Evolutionary conservation across 2,329 filamentous ascomycete genomes (phyloP).

Genomic region (Cladophialophora exuberans): DNA sequence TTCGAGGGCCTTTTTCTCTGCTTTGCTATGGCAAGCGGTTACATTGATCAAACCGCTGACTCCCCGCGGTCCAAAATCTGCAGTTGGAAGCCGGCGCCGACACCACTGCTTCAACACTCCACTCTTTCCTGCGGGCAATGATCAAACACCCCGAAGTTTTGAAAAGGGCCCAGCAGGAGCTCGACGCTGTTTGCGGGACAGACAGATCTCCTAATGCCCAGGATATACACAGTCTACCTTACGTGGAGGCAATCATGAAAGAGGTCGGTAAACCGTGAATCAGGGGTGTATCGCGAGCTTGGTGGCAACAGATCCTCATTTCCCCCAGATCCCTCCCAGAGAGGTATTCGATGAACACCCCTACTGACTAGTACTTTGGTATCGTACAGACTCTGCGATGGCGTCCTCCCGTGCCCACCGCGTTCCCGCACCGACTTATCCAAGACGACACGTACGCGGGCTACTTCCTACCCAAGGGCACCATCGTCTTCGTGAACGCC

Average conservation of each 20-base stretch:
- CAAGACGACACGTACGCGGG: constrained; percentile 53
- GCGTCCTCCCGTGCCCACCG: constrained; percentile 42
- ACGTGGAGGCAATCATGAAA: constrained; percentile 37
- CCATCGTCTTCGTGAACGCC: constrained; percentile 49
- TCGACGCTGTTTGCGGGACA: constrained; percentile 43
- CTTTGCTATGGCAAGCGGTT: background rate
- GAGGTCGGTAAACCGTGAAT: constrained; percentile 29
- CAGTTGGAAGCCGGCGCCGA: constrained; percentile 51
- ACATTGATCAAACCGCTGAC: too few species aligned
- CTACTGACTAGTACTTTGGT: too few species aligned
- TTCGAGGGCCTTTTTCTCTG: background rate
- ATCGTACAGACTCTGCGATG: too few species aligned
- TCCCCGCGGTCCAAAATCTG: too few species aligned
- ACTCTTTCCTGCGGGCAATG: constrained; percentile 54
- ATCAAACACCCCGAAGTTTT: constrained; percentile 50
- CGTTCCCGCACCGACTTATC: constrained; percentile 45
- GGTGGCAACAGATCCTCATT: too few species aligned
- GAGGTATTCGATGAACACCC: too few species aligned
- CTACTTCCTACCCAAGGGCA: constrained; percentile 45
- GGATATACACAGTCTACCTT: constrained; percentile 37
- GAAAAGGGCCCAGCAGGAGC: constrained; percentile 47
- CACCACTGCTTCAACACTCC: constrained; percentile 53
- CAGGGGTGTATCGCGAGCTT: background rate
- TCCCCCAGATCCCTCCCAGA: constrained; percentile 45
- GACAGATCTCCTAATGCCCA: constrained; percentile 36